phyloP scores from a whole-genome alignment of 495 filamentous ascomycete species.

The Lophium mytilinum region DNA sequence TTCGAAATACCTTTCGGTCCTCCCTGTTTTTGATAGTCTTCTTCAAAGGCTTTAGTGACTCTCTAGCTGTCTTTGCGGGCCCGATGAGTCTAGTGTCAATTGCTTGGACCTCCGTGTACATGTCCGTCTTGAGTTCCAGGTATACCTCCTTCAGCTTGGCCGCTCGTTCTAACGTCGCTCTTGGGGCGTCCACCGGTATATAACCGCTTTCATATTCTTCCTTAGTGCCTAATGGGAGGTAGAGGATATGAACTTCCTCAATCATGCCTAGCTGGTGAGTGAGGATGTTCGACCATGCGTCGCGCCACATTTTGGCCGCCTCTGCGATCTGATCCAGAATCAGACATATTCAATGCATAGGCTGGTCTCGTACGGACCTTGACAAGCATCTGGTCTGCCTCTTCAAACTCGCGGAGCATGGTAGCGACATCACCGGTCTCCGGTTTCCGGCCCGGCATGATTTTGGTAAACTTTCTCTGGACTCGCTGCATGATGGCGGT shows the following conservation, averaged over 20 bases:
- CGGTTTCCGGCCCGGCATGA: slow-evolving; percentile 59
- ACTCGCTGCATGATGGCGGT: slow-evolving; percentile 64
- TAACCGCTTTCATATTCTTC: slow-evolving; percentile 41
- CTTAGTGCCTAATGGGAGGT: slow-evolving; percentile 66
- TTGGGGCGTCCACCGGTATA: slow-evolving; percentile 53
- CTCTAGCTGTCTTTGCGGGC: slow-evolving; percentile 65
- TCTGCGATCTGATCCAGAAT: slow-evolving; percentile 59
- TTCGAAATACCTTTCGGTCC: slow-evolving; percentile 61
- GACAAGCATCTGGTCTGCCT: slow-evolving; percentile 69
- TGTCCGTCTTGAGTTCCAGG: slow-evolving; percentile 63
- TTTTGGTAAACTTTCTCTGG: slow-evolving; percentile 64
- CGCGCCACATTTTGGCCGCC: slow-evolving; percentile 71
- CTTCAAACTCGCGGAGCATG: slow-evolving; percentile 74
- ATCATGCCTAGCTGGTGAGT: slow-evolving; percentile 60
- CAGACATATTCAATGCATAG: slow-evolving; percentile 6
- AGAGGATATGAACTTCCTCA: slow-evolving; percentile 68
- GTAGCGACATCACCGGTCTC: slow-evolving; percentile 72
- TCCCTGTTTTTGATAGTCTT: slow-evolving; percentile 91
- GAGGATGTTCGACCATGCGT: slow-evolving; percentile 73
- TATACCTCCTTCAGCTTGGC: slow-evolving; percentile 61
- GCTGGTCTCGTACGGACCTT: slow-evolving; percentile 41
- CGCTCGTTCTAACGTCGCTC: slow-evolving; percentile 55
- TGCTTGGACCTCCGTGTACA: slow-evolving; percentile 62
- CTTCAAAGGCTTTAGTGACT: slow-evolving; percentile 64
- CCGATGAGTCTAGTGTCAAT: slow-evolving; percentile 67